These are phyloP conservation scores for Myxozyma udenii DNA, from an alignment of 805 yeast species.

Conservation along the genomic window DNA sequence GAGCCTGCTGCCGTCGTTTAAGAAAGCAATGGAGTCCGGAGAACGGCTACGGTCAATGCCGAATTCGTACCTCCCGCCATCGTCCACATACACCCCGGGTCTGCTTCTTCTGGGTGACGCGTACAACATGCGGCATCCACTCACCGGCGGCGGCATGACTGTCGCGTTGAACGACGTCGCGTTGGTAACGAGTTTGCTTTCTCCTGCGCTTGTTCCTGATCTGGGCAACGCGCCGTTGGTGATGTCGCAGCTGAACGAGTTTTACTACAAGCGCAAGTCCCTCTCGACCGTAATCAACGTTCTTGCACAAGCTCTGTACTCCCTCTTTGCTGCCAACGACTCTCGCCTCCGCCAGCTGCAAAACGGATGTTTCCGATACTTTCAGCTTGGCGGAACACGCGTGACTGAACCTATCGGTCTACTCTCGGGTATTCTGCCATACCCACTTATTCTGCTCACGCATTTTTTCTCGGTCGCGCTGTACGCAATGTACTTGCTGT, in stretches of 20 bases:
- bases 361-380: slow-evolving; percentile 84
- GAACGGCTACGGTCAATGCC: slow-evolving; percentile 82
- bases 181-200: slow-evolving; percentile 59
- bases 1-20: slow-evolving; percentile 62
- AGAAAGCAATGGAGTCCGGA: slow-evolving; percentile 52
- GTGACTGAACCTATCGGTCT: slow-evolving; percentile 76
- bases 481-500: slow-evolving; percentile 53
- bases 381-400: slow-evolving; percentile 78
- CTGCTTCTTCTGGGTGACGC: slow-evolving; percentile 87
- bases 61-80: slow-evolving; percentile 82
- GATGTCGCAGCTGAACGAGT: slow-evolving; percentile 54
- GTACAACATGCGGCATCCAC: slow-evolving; percentile 94
- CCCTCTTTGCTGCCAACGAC: slow-evolving; percentile 83
- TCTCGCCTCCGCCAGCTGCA: slow-evolving; percentile 59
- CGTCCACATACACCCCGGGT: slow-evolving; percentile 65
- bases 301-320: slow-evolving; percentile 82
- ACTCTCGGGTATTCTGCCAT: slow-evolving; percentile 75
- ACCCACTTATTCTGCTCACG: slow-evolving; percentile 68
- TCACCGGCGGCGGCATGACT: slow-evolving; percentile 99
- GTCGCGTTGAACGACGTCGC: slow-evolving; percentile 88
- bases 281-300: slow-evolving; percentile 85
- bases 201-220: slow-evolving; percentile 51
- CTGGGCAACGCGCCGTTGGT: slow-evolving; percentile 59
- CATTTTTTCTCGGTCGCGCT: slow-evolving; percentile 91
- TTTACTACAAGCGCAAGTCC: slow-evolving; percentile 74